phyloP scores from a whole-genome alignment of 805 yeast genomes.

The Vanderwaltozyma polyspora region DNA sequence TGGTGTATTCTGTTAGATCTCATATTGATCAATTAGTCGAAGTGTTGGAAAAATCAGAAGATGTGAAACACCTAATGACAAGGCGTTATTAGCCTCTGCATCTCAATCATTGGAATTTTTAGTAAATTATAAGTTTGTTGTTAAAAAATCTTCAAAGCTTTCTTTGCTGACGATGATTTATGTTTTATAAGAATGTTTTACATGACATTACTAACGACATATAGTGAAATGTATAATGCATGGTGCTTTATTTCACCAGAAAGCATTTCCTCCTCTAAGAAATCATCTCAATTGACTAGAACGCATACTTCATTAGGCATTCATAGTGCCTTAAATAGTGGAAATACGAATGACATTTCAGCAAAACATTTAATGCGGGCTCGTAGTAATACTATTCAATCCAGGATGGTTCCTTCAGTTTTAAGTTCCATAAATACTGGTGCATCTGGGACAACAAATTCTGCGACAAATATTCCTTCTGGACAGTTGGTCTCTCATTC shows the following conservation, averaged over 20 bases:
- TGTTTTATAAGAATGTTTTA: constrained; percentile 55
- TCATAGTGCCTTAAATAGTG: background rate
- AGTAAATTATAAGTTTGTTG: constrained; percentile 33
- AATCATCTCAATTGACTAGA: background rate
- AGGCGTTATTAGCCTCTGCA: constrained; percentile 29
- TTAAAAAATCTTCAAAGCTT: constrained; percentile 35
- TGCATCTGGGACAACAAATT: background rate
- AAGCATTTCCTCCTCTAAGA: background rate
- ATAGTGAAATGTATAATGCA: constrained; percentile 59
- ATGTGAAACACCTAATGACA: constrained; percentile 28
- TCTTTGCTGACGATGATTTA: constrained; percentile 49
- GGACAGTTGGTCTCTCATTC: background rate
- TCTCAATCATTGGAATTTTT: constrained; percentile 35
- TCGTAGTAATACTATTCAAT: constrained; percentile 20
- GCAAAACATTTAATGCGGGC: constrained; percentile 12
- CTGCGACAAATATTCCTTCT: background rate
- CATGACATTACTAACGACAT: constrained; percentile 48
- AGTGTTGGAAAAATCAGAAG: constrained; percentile 41
- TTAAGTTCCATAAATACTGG: no score
- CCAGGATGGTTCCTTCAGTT: constrained; percentile 3
- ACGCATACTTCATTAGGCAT: constrained; percentile 2
- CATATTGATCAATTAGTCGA: constrained; percentile 48
- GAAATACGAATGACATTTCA: background rate
- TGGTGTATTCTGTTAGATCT: constrained; percentile 40
- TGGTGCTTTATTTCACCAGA: constrained; percentile 29